Base-by-base conservation (phyloP, 169 alveolate species). In the Plasmodium gallinaceum region DNA sequence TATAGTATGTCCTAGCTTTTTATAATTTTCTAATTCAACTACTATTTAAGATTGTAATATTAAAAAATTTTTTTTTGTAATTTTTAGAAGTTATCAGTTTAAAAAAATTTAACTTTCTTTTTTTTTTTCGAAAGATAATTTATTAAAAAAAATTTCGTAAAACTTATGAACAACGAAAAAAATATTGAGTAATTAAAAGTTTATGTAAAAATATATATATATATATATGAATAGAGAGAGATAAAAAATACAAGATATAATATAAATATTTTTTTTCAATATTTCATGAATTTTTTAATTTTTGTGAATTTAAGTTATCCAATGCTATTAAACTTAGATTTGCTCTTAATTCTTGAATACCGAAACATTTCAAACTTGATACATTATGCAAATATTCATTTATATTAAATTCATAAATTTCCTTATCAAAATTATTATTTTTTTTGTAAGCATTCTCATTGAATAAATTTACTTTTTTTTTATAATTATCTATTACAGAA, bases 361-460 rank as follows among this genome's bases (percentile, higher is more conserved):
- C 91, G 32, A 83, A 83, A 57, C 54, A 16, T 18, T 69, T 66
- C 48, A 83, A 69, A 83, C 91, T 83, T 39, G 91, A 83, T 14
- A 83, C 91, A 12, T 83, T 83, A 37, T 46, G 58, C 45, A 83
- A 42, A 61, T 83, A 83, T 58, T 61, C 83, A 48, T 51, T 83
- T 83, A 83, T 83, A 9, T 69, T 83, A 57, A 83, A 68, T n/a
- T 83, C 91, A 46, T 60, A 69, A 2, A 20, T 48, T 42, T 65
- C 61, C n/a, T 9, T 42, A 6, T 83, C 61, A n/a, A 48, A 18
- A 58, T 16, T 48, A 22, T 7, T 24, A 9, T 57, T 42, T 58
- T 80, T 68, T 43, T 58, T 66, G 43, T 26, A n/a, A 9, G 14
- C 57, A 20, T 48, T 43, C 8, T 83, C 91, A 61, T 83, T 83